Evolutionary conservation across 371 early-diverging fungal species (phyloP), one percentile per base, ranked within the genome.

Genomic region (Saksenaea vasiformis): DNA sequence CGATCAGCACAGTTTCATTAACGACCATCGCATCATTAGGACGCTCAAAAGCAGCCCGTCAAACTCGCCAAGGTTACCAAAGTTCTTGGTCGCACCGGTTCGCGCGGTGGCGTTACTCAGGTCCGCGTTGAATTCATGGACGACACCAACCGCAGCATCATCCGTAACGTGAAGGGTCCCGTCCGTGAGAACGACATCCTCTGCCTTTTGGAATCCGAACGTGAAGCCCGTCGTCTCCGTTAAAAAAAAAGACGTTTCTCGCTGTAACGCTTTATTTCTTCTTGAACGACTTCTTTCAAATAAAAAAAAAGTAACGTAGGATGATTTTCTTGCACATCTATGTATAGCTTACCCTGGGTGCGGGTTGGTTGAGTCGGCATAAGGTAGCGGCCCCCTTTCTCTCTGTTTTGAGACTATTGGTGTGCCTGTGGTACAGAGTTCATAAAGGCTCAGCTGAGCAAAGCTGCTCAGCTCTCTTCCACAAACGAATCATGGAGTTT

Each of bases 141-240:
- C 83, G 96, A 97, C 74, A 81, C 90, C 73, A 80, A 82, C 85
- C 96, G 98, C 69, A 91, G 94, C 79, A 96, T 98, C 86, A 95
- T 98, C 85, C 95, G 98, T 80, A 98, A 98, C 87, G 98, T 98
- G 76, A 95, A 95, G 88, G 98, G 98, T 63, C 98, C 98, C 72
- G 97, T 98, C 72, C 94, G 96, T 73, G 97, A 96, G 64, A 88
- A 91, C 89, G 96, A 98, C 79, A 92, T 97, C 70, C 85, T 98
- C 70, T 93, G 95, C 85, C 91, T 98, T 60, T 90, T 97, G 81
- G 98, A 98, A 87, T 95, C 97, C 68, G 98, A 98, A 87, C 97
- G 98, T 89, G 98, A 98, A 85, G 98, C 98, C 71, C 94, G 98
- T 76, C 94, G 98, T 82, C 95, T 97, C 74, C 93, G 98, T 82